phyloP scores from a whole-genome alignment of 352 stramenopile genomes.

The Aphanomyces cochlioides region DNA sequence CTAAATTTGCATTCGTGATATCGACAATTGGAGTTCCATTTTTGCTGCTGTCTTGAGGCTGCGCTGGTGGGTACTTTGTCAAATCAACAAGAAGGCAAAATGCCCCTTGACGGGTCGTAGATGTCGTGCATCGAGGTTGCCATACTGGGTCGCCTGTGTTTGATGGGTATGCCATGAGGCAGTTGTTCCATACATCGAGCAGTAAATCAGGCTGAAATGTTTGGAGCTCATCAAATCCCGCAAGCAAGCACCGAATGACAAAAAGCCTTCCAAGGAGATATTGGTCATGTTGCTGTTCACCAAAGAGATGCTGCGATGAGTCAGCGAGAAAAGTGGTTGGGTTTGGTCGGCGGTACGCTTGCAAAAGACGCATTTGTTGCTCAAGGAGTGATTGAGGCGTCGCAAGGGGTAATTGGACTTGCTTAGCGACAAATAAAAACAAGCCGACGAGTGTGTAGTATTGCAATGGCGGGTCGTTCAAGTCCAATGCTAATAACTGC shows the following conservation, averaged over 20 bases:
- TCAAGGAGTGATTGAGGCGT: slow-evolving; percentile 14
- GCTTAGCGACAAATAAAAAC: slow-evolving; percentile 1
- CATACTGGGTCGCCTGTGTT: background rate
- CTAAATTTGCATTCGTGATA: slow-evolving; percentile 22
- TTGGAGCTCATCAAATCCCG: slow-evolving; percentile 9
- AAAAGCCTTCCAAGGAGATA: slow-evolving; percentile 17
- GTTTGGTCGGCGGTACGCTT: background rate
- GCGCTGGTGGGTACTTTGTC: background rate
- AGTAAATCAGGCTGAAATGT: slow-evolving; percentile 27
- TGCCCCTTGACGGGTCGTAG: slow-evolving; percentile 14
- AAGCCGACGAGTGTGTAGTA: slow-evolving; percentile 24
- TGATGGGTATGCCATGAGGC: slow-evolving; percentile 14
- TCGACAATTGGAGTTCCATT: background rate
- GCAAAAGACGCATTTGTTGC: background rate
- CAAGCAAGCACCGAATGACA: slow-evolving; percentile 12
- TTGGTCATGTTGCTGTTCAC: background rate
- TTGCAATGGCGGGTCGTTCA: background rate
- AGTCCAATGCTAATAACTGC: background rate
- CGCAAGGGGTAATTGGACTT: background rate
- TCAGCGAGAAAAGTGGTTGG: slow-evolving; percentile 20
- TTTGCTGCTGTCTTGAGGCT: background rate
- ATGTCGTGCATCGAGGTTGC: slow-evolving; percentile 10
- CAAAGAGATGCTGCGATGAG: slow-evolving; percentile 4
- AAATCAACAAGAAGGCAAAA: slow-evolving; percentile 26
- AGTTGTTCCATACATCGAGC: slow-evolving; percentile 1